Conservation (phyloP, 2,329 filamentous ascomycete genomes). For the Karstenula rhodostoma region DNA sequence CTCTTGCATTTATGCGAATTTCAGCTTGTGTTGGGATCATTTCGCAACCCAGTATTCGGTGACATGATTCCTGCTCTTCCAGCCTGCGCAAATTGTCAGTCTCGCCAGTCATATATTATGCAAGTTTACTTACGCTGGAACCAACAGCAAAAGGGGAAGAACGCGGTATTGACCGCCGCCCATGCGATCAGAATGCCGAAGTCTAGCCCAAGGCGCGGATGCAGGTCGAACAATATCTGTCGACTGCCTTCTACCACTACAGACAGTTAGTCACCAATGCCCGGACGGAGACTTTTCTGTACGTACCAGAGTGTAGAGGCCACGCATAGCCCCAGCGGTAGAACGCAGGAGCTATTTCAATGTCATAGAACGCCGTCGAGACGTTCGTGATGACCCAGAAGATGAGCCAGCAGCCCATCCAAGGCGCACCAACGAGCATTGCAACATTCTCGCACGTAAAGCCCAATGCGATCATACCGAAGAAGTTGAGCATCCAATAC, state of each 20-base stretch:
- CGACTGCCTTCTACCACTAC: no score
- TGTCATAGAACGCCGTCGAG: slow-evolving; percentile 65
- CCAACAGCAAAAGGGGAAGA: slow-evolving; percentile 62
- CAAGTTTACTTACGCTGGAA: slow-evolving; percentile 51
- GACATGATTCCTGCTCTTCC: slow-evolving; percentile 27
- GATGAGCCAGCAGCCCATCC: slow-evolving; percentile 70
- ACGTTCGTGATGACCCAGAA: slow-evolving; percentile 75
- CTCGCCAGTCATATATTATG: neutral
- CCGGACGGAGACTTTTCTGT: no score
- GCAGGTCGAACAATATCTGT: slow-evolving; percentile 69
- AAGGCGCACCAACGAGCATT: slow-evolving; percentile 68
- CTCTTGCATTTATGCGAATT: neutral
- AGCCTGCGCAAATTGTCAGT: slow-evolving; percentile 17
- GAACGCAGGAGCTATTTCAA: slow-evolving; percentile 66
- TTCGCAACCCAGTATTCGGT: slow-evolving; percentile 32
- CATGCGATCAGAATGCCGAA: slow-evolving; percentile 69
- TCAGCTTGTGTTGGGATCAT: slow-evolving; percentile 4
- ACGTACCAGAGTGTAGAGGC: slow-evolving; percentile 69
- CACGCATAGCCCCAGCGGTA: slow-evolving; percentile 70
- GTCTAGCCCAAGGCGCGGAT: slow-evolving; percentile 66
- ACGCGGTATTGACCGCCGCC: slow-evolving; percentile 59
- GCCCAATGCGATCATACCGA: slow-evolving; percentile 69
- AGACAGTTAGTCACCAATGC: no score
- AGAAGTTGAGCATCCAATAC: slow-evolving; percentile 70
- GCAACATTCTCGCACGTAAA: slow-evolving; percentile 71